These are phyloP conservation scores for Sporothrix brasiliensis DNA, from an alignment of 2,329 filamentous ascomycete genomes.

Conservation along the genomic window DNA sequence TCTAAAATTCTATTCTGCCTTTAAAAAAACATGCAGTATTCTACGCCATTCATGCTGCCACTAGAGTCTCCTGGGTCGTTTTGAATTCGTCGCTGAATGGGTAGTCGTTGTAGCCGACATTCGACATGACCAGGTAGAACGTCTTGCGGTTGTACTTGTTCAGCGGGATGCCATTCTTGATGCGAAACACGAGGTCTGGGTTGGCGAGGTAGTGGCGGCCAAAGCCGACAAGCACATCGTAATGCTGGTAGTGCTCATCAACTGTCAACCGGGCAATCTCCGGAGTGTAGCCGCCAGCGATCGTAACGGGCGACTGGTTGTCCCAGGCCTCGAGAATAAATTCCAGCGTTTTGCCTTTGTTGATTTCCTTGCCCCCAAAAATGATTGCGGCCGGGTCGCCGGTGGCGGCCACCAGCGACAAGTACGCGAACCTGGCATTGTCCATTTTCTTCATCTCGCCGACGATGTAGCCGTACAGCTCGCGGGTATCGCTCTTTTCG, in stretches of 20 bases:
- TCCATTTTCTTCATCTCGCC: slow-evolving; percentile 41
- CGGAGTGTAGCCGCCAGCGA: slow-evolving; percentile 41
- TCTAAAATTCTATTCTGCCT: too few relatives aligned
- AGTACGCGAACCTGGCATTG: slow-evolving; percentile 47
- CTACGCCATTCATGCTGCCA: too few relatives aligned
- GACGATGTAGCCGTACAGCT: slow-evolving; percentile 23
- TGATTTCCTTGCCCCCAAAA: slow-evolving; percentile 44
- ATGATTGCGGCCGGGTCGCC: slow-evolving; percentile 46
- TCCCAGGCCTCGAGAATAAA: slow-evolving; percentile 42
- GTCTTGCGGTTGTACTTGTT: slow-evolving; percentile 44
- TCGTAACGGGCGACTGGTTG: slow-evolving; percentile 40
- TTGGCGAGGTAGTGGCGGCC: slow-evolving; percentile 50
- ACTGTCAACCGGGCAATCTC: slow-evolving; percentile 38
- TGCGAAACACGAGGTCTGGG: slow-evolving; percentile 49
- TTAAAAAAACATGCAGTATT: too few relatives aligned
- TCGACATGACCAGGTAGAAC: slow-evolving; percentile 46
- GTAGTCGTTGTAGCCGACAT: slow-evolving; percentile 47
- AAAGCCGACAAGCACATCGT: slow-evolving; percentile 44
- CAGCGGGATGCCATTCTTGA: slow-evolving; percentile 46
- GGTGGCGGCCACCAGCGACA: slow-evolving; percentile 59
- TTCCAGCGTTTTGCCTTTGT: slow-evolving; percentile 41
- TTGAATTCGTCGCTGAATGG: slow-evolving; percentile 41
- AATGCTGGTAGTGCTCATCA: slow-evolving; percentile 39
- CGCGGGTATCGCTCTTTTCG: slow-evolving; percentile 47
- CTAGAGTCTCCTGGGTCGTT: too few relatives aligned